Base-by-base conservation (phyloP, 2,329 filamentous ascomycete genomes). In the Cryoendolithus antarcticus region DNA sequence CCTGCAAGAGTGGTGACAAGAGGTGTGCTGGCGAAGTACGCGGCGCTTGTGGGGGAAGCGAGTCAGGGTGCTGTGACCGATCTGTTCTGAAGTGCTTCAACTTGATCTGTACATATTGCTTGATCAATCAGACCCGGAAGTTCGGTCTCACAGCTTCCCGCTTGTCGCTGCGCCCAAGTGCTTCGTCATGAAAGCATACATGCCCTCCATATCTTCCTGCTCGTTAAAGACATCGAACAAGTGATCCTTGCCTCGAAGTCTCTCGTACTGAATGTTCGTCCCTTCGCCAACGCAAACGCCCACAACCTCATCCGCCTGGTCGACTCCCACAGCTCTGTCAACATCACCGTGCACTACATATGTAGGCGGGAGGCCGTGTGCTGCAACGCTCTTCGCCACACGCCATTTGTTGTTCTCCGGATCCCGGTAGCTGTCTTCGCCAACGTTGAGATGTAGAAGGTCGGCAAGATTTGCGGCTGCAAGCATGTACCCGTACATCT, bases 31-130 rank as follows among this genome's bases (percentile, higher is more conserved):
- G 88, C 85, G 4, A 96, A 96, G 69, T 96, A 96, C 66, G 83
- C 83, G 5, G 67, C 74, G 33, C 62, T 95, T 54, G 89, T 96
- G 1, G 82, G 86, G 1, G 88, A 95, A 72, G 89, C 89, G 8
- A 89, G 82, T 58, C 82, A 89, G 53, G 89, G 89, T 4, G 86
- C 86, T 6, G 82, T 94, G 63, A 94, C 88, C 30, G 88, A 94
- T 66, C 58, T 80, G 41, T 83, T 78, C 44, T 75, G 38, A 51
- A 12, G 15, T 19, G 15, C 15, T 19, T 19, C 15, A 19, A 19
- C 15, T 19, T 19, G 15, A 19, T 19, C 15, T 19, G 15, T 19
- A 19, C 15, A 19, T 19, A 19, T 19, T 19, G 15, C 15, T 19
- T 19, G 15, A 19, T 19, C 15, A 19, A 19, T 19, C 15, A 19